Evolutionary conservation across 768 basidiomycete genomes (phyloP).

Genomic region (Boletus rubescentipes): DNA sequence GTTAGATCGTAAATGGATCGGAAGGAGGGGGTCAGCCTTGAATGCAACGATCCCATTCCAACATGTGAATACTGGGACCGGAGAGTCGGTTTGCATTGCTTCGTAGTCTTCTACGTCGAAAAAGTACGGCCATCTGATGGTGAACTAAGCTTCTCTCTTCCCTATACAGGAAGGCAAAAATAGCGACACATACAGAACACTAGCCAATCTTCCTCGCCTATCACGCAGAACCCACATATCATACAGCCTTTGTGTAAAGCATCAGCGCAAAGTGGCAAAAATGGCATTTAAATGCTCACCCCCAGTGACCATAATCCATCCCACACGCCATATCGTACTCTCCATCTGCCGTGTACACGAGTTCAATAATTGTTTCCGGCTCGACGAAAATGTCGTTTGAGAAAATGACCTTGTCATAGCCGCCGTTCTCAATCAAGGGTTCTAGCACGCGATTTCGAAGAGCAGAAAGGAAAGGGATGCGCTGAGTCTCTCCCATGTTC

Average conservation of each 20-base stretch:
- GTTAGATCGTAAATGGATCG: constrained; percentile 38
- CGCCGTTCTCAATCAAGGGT: constrained; percentile 37
- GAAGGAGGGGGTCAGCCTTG: constrained; percentile 40
- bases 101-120: constrained; percentile 37
- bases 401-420: constrained; percentile 41
- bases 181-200: constrained; percentile 13
- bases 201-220: constrained; percentile 13
- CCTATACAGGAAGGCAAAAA: no score
- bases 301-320: constrained; percentile 37
- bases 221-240: constrained; percentile 27
- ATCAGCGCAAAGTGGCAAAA: background rate
- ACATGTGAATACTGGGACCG: constrained; percentile 45
- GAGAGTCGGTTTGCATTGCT: constrained; percentile 37
- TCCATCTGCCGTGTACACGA: constrained; percentile 37
- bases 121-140: constrained; percentile 40
- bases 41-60: constrained; percentile 48
- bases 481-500: background rate
- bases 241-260: constrained; percentile 11
- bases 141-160: background rate
- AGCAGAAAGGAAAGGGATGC: constrained; percentile 13
- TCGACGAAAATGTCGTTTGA: constrained; percentile 44
- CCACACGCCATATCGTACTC: constrained; percentile 46
- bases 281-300: constrained; percentile 25
- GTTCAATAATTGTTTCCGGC: constrained; percentile 40
- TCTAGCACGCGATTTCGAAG: constrained; percentile 43